Evolutionary conservation across 2,329 filamentous ascomycete genomes (phyloP).

Genomic region (Aureobasidium leucospermi): DNA sequence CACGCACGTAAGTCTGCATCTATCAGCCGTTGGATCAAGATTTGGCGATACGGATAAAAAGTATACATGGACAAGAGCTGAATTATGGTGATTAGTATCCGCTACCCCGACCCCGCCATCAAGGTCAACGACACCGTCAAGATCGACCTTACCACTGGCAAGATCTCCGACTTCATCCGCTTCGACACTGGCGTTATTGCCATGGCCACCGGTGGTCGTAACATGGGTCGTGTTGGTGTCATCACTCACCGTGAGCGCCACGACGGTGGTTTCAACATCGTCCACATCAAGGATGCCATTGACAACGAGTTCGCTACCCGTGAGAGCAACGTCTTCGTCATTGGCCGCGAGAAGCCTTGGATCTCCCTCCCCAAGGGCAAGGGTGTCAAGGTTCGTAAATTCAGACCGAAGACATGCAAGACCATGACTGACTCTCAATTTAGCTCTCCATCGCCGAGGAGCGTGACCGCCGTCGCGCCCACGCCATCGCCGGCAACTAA

Average conservation of each 20-base stretch:
- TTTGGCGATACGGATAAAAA: conserved; percentile 61
- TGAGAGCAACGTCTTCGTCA: conserved; percentile 99
- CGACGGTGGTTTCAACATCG: conserved; percentile 99
- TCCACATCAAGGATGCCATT: conserved; percentile 99
- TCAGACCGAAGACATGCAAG: neutral
- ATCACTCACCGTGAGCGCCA: conserved; percentile 99
- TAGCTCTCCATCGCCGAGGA: conserved; percentile 95
- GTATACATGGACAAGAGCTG: conserved; percentile 26
- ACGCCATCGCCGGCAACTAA: conserved; percentile 42
- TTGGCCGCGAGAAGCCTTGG: conserved; percentile 98
- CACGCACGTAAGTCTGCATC: conserved; percentile 99
- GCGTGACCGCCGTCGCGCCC: conserved; percentile 90
- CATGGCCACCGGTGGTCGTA: conserved; percentile 99
- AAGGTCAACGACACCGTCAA: conserved; percentile 99
- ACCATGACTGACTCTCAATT: conserved; percentile 17
- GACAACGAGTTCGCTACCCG: conserved; percentile 99
- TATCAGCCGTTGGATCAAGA: conserved; percentile 99
- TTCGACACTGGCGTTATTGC: conserved; percentile 98
- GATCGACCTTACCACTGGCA: conserved; percentile 88
- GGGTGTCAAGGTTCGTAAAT: conserved; percentile 73
- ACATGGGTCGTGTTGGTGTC: conserved; percentile 99
- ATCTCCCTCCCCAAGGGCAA: conserved; percentile 99
- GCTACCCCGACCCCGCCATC: conserved; percentile 96
- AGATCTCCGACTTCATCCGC: conserved; percentile 96
- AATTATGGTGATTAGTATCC: conserved; percentile 62